Evolutionary conservation across 2,329 filamentous ascomycete genomes (phyloP), one percentile per base, ranked within the genome.

Genomic region (Apiospora sp.): DNA sequence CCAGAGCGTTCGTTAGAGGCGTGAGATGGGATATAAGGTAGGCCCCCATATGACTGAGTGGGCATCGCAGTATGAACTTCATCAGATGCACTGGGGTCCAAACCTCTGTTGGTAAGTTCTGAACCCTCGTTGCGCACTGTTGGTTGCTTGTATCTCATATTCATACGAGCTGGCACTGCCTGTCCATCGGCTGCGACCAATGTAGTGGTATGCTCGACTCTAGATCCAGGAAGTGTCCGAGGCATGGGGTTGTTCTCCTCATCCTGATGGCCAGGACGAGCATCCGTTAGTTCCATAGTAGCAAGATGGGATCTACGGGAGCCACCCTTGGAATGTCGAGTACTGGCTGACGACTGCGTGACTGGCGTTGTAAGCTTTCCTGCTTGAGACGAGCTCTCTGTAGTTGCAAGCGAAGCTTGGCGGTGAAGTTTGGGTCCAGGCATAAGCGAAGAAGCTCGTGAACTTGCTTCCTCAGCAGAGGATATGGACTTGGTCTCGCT

Each of bases 391-490:
- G 51, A 69, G 16, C n/a, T 41, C 10, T 44, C 4, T 8, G 41
- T 37, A 46, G 71, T 67, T 7, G 43, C 27, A 64, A 14, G 61
- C 43, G 54, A 68, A 5, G 14, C 10, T 48, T 64, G 27, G 19
- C 58, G 67, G n/a, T 30, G 72, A 19, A 73, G 41, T 46, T 58
- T 72, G 30, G 7, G 51, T 27, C 37, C 68, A 30, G 46, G 49
- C 7, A 22, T 34, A 13, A 13, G 69, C 8, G 71, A 72, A 41
- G 71, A 72, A 37, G 58, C 71, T 58, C 71, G 68, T 4, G 71
- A 72, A 51, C 48, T 72, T 27, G 69, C 46, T 19, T 71, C 73
- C n/a, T 74, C 73, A 5, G 73, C 68, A 19, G 69, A 69, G 10
- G 69, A 74, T 2, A 74, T 67, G 7, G 73, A 72, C 7, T 22